Base-by-base conservation (phyloP, 495 filamentous ascomycete species). In the Viridothelium virens region DNA sequence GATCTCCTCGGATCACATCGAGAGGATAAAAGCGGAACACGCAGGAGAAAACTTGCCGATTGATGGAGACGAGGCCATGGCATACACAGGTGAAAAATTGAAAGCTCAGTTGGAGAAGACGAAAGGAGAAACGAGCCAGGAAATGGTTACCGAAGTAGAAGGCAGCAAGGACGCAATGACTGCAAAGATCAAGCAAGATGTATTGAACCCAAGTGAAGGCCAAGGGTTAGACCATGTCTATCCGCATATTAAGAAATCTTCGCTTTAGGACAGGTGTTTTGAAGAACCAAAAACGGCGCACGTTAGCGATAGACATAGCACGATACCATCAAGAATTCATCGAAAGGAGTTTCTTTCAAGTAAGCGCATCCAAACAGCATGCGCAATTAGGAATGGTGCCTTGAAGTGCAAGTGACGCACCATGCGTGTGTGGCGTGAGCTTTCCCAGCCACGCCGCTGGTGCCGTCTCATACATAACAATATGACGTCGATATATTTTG, bases 1-100 rank as follows among this genome's bases (percentile, higher is more conserved):
- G 63, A 65, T 79, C 5, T 69, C 71, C 10, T 12, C 70, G 36
- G 67, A 65, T 31, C 72, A 75, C 25, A 63, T 68, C 16, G 61
- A 67, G 50, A 70, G 72, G 70, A 31, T 59, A 59, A 59, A 59
- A 14, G 53, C 53, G 18, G 53, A 59, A 36, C 53, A 59, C 53
- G 53, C 25, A 36, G 53, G 31, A 25, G 48, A 53, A 25, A 53
- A 25, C 5, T 53, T 53, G 18, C 48, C 48, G 18, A 53, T 53
- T n/a, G 18, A 33, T 70, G 39, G 68, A 66, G 18, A 65, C 65
- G 33, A 38, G 50, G n/a, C 41, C 33, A 7, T 31, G 25, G 38
- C 11, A 53, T 44, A 56, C 14, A 36, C 41, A 5, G 63, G 44
- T n/a, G 25, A 65, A 34, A 48, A 48, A 18, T 65, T n/a, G n/a